Conservation (phyloP, 1,284 basidiomycete genomes). For the Cutaneotrichosporon sp. region DNA sequence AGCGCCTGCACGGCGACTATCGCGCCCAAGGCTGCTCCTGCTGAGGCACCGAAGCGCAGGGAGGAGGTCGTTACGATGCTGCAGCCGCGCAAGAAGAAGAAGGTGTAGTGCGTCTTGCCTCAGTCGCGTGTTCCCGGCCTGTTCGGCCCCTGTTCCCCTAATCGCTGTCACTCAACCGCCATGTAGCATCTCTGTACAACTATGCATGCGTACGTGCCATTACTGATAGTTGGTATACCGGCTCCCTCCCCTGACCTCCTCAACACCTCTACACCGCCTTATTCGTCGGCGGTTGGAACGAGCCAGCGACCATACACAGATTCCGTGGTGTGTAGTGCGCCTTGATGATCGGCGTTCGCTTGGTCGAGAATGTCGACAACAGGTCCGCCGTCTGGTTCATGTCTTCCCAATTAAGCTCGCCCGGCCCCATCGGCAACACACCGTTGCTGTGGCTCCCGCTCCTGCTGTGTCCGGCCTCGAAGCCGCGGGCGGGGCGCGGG, state of each 20-base stretch:
- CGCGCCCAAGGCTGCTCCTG: constrained; percentile 17
- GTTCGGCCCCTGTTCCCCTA: too few species aligned
- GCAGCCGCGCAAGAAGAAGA: constrained; percentile 48
- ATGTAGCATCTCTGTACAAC: constrained; percentile 12
- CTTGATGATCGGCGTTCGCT: constrained; percentile 85
- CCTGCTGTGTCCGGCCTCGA: background rate
- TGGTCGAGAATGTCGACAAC: constrained; percentile 86
- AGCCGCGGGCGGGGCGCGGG: constrained; percentile 21
- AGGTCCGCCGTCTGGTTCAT: constrained; percentile 60
- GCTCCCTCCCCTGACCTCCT: too few species aligned
- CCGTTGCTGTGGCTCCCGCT: constrained; percentile 8
- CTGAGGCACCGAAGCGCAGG: constrained; percentile 32
- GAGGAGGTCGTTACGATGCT: constrained; percentile 45
- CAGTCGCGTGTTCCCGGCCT: background rate
- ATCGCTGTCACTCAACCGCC: too few species aligned
- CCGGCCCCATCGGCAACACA: constrained; percentile 33
- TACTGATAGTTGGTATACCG: too few species aligned
- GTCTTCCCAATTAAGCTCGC: constrained; percentile 32
- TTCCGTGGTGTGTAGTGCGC: constrained; percentile 93
- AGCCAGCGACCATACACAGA: constrained; percentile 81
- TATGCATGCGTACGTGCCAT: constrained; percentile 12
- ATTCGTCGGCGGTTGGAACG: constrained; percentile 42
- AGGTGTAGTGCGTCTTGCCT: constrained; percentile 5
- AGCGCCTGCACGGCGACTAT: constrained; percentile 20
- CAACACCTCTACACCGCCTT: constrained; percentile 9